Base-by-base conservation (phyloP, 306 rosid species). In the Ceratonia siliqua region DNA sequence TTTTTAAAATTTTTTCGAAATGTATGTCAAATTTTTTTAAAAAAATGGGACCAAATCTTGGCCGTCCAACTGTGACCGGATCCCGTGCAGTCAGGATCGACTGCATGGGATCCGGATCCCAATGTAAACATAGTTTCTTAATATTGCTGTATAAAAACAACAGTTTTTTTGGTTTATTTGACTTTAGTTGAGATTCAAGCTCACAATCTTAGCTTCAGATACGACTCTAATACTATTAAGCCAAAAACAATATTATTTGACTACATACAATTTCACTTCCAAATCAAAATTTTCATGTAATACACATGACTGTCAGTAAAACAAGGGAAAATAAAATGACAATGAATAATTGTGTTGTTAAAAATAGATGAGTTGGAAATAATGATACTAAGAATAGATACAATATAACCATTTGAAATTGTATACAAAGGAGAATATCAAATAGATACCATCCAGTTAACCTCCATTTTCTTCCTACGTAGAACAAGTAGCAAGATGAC, bases 261-360 rank as follows among this genome's bases (percentile, higher is more conserved):
- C 27, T 32, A 62, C 21, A 53, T 46, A 32, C 35, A 17, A 15
- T 24, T 57, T 73, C 21, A 13, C n/a, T 50, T 62, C 78, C 48
- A 55, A n/a, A 65, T 45, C 59, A 21, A 18, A 28, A 15, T 41
- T 70, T 50, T 43, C 39, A 62, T 32, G 61, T 35, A 71, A 39
- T 62, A 35, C 18, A n/a, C 24, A 54, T 11, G 64, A 38, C 10
- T 38, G 57, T 61, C 13, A 68, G 36, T 8, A 54, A 74, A 68
- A 68, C 53, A 77, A 42, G 20, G 17, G 52, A 4, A 11, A 8
- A 15, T 21, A 32, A 4, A 41, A 2, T 6, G 27, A 12, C 17
- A 61, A 10, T 7, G 22, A 43, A 18, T 56, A 10, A 41, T 14
- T 10, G 49, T 46, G n/a, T 30, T 13, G 24, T 9, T 46, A 21